Conservation (phyloP, 2,329 filamentous ascomycete species). For the Thielaviopsis musarum region DNA sequence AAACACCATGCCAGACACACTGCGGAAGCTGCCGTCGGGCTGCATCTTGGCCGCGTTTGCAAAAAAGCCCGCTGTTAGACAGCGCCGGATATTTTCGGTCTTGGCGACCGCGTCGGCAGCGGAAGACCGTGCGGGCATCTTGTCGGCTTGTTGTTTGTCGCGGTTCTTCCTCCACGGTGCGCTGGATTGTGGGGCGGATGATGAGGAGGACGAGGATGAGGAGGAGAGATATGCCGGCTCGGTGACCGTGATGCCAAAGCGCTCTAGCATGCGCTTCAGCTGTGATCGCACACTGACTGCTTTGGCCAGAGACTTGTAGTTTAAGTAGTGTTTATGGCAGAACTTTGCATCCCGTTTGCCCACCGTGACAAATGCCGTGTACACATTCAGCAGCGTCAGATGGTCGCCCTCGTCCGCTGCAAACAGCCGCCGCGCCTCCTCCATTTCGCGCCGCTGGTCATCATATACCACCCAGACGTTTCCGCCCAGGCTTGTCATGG, state of each 20-base stretch:
- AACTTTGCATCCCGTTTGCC: slow-evolving; percentile 73
- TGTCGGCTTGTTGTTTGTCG: neutral
- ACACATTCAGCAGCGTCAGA: slow-evolving; percentile 83
- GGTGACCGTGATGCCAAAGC: slow-evolving; percentile 57
- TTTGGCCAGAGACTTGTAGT: slow-evolving; percentile 66
- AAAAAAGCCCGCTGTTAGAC: slow-evolving; percentile 81
- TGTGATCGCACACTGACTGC: slow-evolving; percentile 79
- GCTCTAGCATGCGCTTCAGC: slow-evolving; percentile 70
- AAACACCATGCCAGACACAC: slow-evolving; percentile 63
- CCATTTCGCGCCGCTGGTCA: slow-evolving; percentile 56
- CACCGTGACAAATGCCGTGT: slow-evolving; percentile 68
- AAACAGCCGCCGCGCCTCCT: slow-evolving; percentile 63
- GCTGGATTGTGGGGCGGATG: neutral
- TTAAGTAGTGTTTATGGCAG: slow-evolving; percentile 73
- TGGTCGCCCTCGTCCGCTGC: slow-evolving; percentile 90
- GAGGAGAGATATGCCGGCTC: slow-evolving; percentile 32
- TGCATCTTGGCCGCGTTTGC: slow-evolving; percentile 89
- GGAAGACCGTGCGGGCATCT: neutral
- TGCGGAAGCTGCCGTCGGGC: slow-evolving; percentile 75
- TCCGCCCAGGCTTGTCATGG: slow-evolving; percentile 79
- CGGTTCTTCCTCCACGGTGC: neutral
- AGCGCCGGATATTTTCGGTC: slow-evolving; percentile 63
- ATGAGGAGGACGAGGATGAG: neutral
- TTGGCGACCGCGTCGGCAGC: slow-evolving; percentile 17
- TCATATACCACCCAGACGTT: slow-evolving; percentile 65